Evolutionary conservation across 2,329 filamentous ascomycete species (phyloP).

Genomic region (Cladosporium velox): DNA sequence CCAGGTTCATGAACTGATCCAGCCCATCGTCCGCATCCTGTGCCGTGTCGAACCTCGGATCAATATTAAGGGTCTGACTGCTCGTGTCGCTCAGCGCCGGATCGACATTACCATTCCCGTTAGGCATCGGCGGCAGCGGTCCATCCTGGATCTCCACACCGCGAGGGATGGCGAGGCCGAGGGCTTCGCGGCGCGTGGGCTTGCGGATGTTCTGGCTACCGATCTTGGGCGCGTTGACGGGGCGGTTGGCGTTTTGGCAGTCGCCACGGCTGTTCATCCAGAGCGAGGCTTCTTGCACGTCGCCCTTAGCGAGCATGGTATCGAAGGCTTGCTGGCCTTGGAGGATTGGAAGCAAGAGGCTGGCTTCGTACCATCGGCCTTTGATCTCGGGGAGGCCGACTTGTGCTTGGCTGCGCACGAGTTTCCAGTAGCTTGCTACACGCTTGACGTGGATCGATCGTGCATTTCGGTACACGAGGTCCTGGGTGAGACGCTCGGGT

Average conservation of each 20-base stretch:
- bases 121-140: background rate
- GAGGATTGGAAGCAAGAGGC: constrained; percentile 49
- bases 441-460: constrained; percentile 42
- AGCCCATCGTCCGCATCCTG: constrained; percentile 29
- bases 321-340: constrained; percentile 30
- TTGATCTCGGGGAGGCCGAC: constrained; percentile 54
- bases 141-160: constrained; percentile 36
- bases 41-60: constrained; percentile 37
- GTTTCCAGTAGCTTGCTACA: constrained; percentile 47
- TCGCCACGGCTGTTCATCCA: constrained; percentile 42
- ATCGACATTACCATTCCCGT: constrained; percentile 10
- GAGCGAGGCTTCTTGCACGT: constrained; percentile 37
- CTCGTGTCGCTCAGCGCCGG: constrained; percentile 12
- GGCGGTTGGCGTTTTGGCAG: constrained; percentile 36
- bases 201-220: constrained; percentile 34
- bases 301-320: constrained; percentile 30
- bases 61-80: constrained; percentile 25
- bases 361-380: constrained; percentile 63
- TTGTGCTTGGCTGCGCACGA: constrained; percentile 37
- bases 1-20: constrained; percentile 36
- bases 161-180: constrained; percentile 45
- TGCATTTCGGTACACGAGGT: constrained; percentile 52
- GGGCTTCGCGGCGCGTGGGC: constrained; percentile 43
- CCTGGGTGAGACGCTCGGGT: constrained; percentile 54
- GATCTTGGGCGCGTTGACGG: constrained; percentile 33